Evolutionary conservation across 192 early-diverging fungal species (phyloP).

Genomic region (Coemansia sp.): DNA sequence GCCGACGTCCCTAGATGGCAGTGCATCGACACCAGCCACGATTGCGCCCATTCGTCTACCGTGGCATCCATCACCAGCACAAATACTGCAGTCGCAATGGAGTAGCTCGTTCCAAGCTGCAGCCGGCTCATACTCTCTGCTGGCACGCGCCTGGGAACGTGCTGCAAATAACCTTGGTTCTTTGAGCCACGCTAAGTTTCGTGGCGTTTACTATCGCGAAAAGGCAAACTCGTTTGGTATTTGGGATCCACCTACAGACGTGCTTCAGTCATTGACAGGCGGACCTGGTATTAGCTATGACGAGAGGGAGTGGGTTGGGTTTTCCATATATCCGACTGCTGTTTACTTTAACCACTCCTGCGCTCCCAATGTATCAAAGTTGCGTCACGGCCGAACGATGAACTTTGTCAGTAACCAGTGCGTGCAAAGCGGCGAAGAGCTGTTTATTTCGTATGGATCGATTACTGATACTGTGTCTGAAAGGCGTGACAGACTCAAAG

Average conservation of each 20-base stretch:
- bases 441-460: constrained; percentile 67
- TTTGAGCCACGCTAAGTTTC: constrained; percentile 51
- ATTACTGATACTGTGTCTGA: constrained; percentile 46
- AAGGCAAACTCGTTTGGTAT: constrained; percentile 73
- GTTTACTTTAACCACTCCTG: constrained; percentile 75
- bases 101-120: constrained; percentile 16
- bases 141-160: constrained; percentile 22
- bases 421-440: constrained; percentile 60
- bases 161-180: background rate
- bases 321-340: constrained; percentile 64
- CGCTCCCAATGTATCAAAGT: constrained; percentile 60
- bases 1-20: background rate
- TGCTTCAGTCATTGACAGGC: background rate
- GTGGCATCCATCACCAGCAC: constrained; percentile 5
- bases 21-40: constrained; percentile 23
- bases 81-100: constrained; percentile 35
- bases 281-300: background rate
- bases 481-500: constrained; percentile 49
- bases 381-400: constrained; percentile 51
- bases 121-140: constrained; percentile 25
- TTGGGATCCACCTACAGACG: constrained; percentile 57
- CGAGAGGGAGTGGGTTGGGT: constrained; percentile 60
- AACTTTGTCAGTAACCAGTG: constrained; percentile 49
- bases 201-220: constrained; percentile 63
- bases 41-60: constrained; percentile 35